Percentiles rank a stretch among this genome's conserved stretches.
These are phyloP conservation scores for Austroboletus eburneus DNA, from an alignment of 768 basidiomycete genomes.

Conservation along the genomic window DNA sequence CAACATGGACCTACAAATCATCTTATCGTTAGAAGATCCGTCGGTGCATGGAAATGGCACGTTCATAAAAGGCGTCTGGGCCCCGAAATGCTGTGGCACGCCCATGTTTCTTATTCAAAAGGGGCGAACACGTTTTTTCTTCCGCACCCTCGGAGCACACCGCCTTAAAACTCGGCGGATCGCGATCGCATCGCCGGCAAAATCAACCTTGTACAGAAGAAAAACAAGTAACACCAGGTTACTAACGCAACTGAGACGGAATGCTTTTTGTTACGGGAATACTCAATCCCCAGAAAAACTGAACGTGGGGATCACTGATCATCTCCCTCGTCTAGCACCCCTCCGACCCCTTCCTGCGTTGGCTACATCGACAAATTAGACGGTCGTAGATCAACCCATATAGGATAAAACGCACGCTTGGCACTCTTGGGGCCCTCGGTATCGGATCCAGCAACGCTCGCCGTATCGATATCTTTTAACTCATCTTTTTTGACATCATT, in stretches of 20 bases:
- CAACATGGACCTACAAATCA: constrained; percentile 20
- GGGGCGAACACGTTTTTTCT: neutral
- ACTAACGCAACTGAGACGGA: constrained; percentile 1
- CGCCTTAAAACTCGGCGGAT: neutral
- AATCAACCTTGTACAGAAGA: constrained; percentile 4
- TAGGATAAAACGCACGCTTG: constrained; percentile 14
- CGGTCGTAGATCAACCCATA: neutral
- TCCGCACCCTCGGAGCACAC: constrained; percentile 8
- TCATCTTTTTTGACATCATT: constrained; percentile 27
- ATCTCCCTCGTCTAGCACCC: neutral
- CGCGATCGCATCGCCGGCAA: constrained; percentile 11
- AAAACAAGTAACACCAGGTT: constrained; percentile 18
- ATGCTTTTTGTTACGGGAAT: neutral
- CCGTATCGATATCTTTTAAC: constrained; percentile 21
- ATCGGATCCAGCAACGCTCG: constrained; percentile 20
- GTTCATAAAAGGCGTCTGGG: neutral
- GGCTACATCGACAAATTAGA: constrained; percentile 13
- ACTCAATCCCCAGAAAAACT: constrained; percentile 3
- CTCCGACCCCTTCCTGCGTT: neutral
- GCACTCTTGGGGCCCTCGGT: constrained; percentile 9
- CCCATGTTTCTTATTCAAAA: too few species aligned
- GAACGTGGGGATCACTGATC: constrained; percentile 1
- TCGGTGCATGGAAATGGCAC: neutral
- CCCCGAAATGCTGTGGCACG: too few species aligned
- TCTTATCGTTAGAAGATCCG: constrained; percentile 12